Conservation (phyloP, 495 filamentous ascomycete species). For the Podospora anserina region DNA sequence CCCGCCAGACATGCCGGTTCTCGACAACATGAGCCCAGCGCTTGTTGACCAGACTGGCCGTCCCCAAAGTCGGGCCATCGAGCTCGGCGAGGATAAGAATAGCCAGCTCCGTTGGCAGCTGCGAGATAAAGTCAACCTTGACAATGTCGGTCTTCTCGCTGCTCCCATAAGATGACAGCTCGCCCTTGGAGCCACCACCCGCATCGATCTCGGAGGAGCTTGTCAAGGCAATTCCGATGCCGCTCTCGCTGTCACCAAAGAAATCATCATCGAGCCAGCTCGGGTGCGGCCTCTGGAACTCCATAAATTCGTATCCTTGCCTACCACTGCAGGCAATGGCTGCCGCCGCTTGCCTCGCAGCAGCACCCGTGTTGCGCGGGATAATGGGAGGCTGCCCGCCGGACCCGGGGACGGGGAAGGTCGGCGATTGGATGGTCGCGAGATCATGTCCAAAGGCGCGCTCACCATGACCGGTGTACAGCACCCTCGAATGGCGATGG, state of each 20-base stretch:
- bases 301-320: constrained; percentile 58
- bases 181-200: constrained; percentile 33
- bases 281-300: constrained; percentile 32
- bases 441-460: constrained; percentile 35
- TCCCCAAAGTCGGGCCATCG: constrained; percentile 60
- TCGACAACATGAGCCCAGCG: constrained; percentile 60
- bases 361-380: constrained; percentile 56
- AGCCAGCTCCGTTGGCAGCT: constrained; percentile 68
- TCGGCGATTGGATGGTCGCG: constrained; percentile 36
- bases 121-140: constrained; percentile 61
- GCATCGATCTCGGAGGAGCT: constrained; percentile 43
- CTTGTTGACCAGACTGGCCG: constrained; percentile 59
- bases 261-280: constrained; percentile 37
- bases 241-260: constrained; percentile 68
- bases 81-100: constrained; percentile 69
- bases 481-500: constrained; percentile 41
- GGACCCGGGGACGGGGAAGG: constrained; percentile 45
- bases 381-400: constrained; percentile 52
- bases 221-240: constrained; percentile 72
- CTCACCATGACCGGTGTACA: constrained; percentile 35
- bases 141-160: constrained; percentile 40
- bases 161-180: constrained; percentile 28
- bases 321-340: constrained; percentile 42
- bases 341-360: constrained; percentile 67
- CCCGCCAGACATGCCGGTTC: constrained; percentile 71